Evolutionary conservation across 1,139 yeast species (phyloP), one percentile per base, ranked within the genome.

Genomic region (Yamadazyma mexicana): DNA sequence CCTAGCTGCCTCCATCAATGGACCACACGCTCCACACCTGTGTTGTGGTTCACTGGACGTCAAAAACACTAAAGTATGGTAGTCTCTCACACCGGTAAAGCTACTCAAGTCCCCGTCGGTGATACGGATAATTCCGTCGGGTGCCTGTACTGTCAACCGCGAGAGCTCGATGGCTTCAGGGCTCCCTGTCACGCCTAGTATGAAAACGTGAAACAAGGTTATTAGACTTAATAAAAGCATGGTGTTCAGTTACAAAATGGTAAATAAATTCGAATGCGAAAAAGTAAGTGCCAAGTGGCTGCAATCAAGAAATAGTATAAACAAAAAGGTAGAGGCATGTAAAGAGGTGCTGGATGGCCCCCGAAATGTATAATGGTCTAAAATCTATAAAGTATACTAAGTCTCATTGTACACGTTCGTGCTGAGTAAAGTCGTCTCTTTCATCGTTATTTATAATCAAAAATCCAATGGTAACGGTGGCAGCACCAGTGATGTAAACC

Each of bases 371-470:
- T n/a, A n/a, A n/a, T n/a, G n/a, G n/a, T 24, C 14, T 24, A 24
- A 6, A 24, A 24, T n/a, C n/a, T 24, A 24, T 24, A 9, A 24
- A 7, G n/a, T 24, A 24, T 24, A 11, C n/a, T 6, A 11, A 11
- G n/a, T 11, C 14, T 24, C 27, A 24, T n/a, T 24, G 14, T 7
- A 11, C 27, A 24, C n/a, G n/a, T 24, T n/a, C 14, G 27, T 24
- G 9, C 22, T 35, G 37, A 2, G 45, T 63, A 45, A 67, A 68
- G 40, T 81, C 91, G 14, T 68, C 73, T 52, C 81, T 79, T 48
- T 88, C 95, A 50, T 83, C 88, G 48, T 73, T 79, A 60, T 91
- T 91, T 36, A 92, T 83, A 38, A 86, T 80, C 51, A 89, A 77
- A 58, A 92, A 92, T 1, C 98, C 92, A 33, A 81, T 65, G 30